Evolutionary conservation across 2,329 filamentous ascomycete genomes (phyloP), one percentile per base, ranked within the genome.

Genomic region (Penicillium sp.): DNA sequence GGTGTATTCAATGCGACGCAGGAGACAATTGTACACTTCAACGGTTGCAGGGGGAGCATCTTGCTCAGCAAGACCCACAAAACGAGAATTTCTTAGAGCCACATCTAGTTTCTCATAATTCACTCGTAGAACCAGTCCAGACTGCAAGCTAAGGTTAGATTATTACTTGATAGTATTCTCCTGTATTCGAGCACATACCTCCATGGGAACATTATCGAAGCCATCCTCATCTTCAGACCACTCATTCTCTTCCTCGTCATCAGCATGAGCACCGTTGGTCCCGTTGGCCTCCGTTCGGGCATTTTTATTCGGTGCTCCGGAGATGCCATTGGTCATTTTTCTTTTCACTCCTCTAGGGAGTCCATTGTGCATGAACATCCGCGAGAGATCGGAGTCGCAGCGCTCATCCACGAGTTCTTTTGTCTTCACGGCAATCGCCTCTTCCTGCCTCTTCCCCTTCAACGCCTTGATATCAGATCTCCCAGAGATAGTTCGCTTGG

Each of bases 61-160:
- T 46, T 88, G 84, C 45, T 85, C 80, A 1, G 86, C 90, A 50
- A 91, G 83, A n/a, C 85, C 80, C 46, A 87, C 84, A 2, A 97
- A 84, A 17, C 85, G 84, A 58, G 87, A 82, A 63, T 91, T 96
- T 50, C 93, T 89, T 56, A 96, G 79, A 43, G 89, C 86, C 8
- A 97, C 89, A 6, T 87, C 78, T 52, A 91, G 90, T 70, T 93
- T 95, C 49, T 92, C 88, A 64, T 90, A 87, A 67, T 96, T 97
- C 48, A 97, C 79, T 23, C 87, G 84, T 42, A 97, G 78, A 29
- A 92, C 80, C 58, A 91, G 78, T 51, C 88, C 83, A 43, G 84
- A 82, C 86, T 95, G 66, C 15, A 7, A 29, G n/a, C n/a, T n/a
- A n/a, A 34, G 17, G n/a, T 54, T 42, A 55, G 45, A 58, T 49